Percentiles rank a stretch among this genome's conserved stretches.
Conservation (phyloP, 2,329 filamentous ascomycete species). For the Akanthomyces muscarius region DNA sequence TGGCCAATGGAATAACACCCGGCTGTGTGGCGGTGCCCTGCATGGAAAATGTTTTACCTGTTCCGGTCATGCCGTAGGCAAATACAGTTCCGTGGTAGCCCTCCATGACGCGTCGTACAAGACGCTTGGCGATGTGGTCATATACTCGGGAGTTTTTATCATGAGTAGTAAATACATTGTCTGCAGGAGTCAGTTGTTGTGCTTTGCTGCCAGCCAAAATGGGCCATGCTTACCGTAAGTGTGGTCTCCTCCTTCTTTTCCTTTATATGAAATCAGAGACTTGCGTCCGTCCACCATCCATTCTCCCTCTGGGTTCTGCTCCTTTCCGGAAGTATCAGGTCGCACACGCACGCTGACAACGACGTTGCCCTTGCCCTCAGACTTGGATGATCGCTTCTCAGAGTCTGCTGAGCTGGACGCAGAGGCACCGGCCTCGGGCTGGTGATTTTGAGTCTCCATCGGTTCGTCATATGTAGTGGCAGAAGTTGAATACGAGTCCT, state of each 20-base stretch:
- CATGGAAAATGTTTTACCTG: slow-evolving; percentile 99
- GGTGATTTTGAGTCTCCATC: slow-evolving; percentile 47
- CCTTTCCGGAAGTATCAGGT: slow-evolving; percentile 68
- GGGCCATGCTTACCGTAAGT: slow-evolving; percentile 66
- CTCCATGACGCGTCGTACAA: slow-evolving; percentile 97
- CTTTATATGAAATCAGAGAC: slow-evolving; percentile 76
- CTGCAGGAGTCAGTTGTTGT: slow-evolving; percentile 42
- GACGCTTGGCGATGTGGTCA: slow-evolving; percentile 85
- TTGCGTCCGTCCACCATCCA: slow-evolving; percentile 89
- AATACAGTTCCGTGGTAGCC: slow-evolving; percentile 98
- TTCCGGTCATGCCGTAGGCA: slow-evolving; percentile 98
- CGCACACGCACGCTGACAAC: slow-evolving; percentile 91
- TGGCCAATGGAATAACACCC: slow-evolving; percentile 93
- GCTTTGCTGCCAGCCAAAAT: no score
- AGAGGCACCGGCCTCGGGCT: slow-evolving; percentile 24
- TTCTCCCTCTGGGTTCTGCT: slow-evolving; percentile 65
- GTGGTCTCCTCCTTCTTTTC: slow-evolving; percentile 89
- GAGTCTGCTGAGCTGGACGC: slow-evolving; percentile 29
- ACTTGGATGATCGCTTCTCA: slow-evolving; percentile 50
- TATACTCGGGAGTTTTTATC: slow-evolving; percentile 96
- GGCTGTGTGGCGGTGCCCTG: slow-evolving; percentile 94
- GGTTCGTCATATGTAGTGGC: slow-evolving; percentile 84
- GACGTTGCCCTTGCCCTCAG: slow-evolving; percentile 87
- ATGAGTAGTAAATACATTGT: slow-evolving; percentile 93
- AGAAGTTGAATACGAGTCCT: slow-evolving; percentile 88